phyloP scores from a whole-genome alignment of 2,329 filamentous ascomycete genomes.

The Macrophomina pseudophaseolina region DNA sequence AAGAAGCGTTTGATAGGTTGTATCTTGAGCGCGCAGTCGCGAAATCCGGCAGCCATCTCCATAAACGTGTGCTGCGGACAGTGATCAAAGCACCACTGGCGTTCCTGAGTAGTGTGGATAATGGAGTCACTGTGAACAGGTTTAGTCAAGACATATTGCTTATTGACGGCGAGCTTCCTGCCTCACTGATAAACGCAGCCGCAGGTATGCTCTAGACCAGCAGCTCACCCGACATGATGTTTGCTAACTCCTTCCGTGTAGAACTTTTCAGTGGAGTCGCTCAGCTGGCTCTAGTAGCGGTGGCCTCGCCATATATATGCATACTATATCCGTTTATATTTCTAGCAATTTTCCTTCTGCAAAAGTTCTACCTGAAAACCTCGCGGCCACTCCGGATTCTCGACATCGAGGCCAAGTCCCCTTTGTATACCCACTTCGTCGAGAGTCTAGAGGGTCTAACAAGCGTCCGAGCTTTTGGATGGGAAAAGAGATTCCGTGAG shows the following conservation, averaged over 20 bases:
- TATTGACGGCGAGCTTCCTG: slow-evolving; percentile 52
- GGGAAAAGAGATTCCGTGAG: no score
- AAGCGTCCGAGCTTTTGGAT: no score
- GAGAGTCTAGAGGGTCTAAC: not conserved
- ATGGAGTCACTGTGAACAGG: slow-evolving; percentile 52
- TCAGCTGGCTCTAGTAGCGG: no score
- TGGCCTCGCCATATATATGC: no score
- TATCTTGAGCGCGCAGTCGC: no score
- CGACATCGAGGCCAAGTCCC: not conserved
- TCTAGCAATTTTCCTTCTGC: not conserved
- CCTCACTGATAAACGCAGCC: slow-evolving; percentile 38
- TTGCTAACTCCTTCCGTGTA: no score
- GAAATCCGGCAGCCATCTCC: no score
- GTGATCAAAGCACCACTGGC: slow-evolving; percentile 27
- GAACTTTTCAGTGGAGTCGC: no score
- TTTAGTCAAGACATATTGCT: slow-evolving; percentile 56
- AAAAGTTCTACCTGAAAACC: not conserved
- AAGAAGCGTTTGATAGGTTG: no score
- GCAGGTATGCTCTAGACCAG: not conserved
- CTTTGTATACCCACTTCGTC: not conserved
- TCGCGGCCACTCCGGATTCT: not conserved
- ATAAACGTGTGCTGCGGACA: no score
- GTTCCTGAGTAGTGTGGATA: slow-evolving; percentile 52
- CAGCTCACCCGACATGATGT: no score
- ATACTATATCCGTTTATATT: no score